Base-by-base conservation (phyloP, 108 stramenopile species). In the Pseudonitzschia delicatissima region DNA sequence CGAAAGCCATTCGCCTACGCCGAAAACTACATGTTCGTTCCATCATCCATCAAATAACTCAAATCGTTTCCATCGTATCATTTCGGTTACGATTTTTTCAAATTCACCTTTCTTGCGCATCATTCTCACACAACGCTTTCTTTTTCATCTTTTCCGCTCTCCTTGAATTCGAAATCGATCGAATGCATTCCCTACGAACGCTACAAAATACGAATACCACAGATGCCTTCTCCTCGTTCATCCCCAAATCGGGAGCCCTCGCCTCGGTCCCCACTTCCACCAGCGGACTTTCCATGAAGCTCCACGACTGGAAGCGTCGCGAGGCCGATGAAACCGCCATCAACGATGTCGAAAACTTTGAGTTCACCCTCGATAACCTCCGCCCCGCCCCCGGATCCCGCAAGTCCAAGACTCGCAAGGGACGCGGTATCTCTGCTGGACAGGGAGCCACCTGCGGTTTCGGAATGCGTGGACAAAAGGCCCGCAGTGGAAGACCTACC, bases 381-480 rank as follows among this genome's bases (percentile, higher is more conserved):
- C 73, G 68, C 52, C 74, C 92, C 53, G 86, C 92, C 23, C 96
- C 96, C 13, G 96, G 96, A 26, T 85, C 92, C 44, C 77, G 86
- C 12, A 82, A 90, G 50, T 73, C 74, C 62, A 86, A 85, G 60
- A 83, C 67, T 45, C 82, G 98, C 58, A 97, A 97, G 83, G 98
- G 98, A 52, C 96, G 98, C 57, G 96, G 98, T 75, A 97, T 97
- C 72, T 64, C 96, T 55, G 98, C 96, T 25, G 98, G 98, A 40
- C 96, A 97, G 78, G 98, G 98, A 33, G 96, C 93, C 47, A 90
- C 92, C 21, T 96, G 96, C 71, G 98, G 98, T 60, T 97, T 96
- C 63, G 98, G 98, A 35, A 97, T 97, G 96, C 86, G 98, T 58
- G 98, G 98, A 55, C 98, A 98, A 83, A 96, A 96, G 72, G 86